Evolutionary conservation across 225 moss, liverwort and hornwort genomes (phyloP).

Genomic region (Bryum argenteum): DNA sequence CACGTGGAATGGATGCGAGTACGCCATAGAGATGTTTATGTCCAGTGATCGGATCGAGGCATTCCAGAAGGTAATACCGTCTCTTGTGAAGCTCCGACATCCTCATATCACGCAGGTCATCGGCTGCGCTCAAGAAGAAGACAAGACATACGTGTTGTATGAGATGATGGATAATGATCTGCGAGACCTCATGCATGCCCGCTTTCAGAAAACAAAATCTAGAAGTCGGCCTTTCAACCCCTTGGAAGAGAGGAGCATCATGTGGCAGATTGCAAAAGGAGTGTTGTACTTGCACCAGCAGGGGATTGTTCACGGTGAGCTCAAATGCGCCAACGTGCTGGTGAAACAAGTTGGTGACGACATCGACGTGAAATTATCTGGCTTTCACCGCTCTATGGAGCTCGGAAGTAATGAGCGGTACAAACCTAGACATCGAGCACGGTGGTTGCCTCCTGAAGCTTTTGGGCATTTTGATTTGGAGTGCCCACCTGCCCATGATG

Average conservation of each 20-base stretch:
- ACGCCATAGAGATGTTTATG: constrained; percentile 41
- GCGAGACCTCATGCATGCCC: constrained; percentile 23
- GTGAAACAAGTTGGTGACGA: constrained; percentile 23
- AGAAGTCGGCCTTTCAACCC: constrained; percentile 27
- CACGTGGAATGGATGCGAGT: constrained; percentile 38
- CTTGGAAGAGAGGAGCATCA: constrained; percentile 21
- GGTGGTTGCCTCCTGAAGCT: neutral
- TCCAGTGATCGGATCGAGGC: constrained; percentile 19
- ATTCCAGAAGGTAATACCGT: constrained; percentile 34
- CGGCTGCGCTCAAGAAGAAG: constrained; percentile 23
- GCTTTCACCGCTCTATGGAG: constrained; percentile 40
- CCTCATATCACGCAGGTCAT: constrained; percentile 50
- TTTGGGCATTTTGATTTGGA: constrained; percentile 1
- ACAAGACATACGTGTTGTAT: constrained; percentile 25
- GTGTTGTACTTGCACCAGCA: too few relatives aligned
- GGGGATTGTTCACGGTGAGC: constrained; percentile 32
- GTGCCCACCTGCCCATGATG: constrained; percentile 7
- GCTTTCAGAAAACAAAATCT: too few relatives aligned
- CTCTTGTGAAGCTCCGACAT: constrained; percentile 42
- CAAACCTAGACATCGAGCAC: too few relatives aligned
- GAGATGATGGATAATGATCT: constrained; percentile 49
- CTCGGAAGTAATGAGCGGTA: too few relatives aligned
- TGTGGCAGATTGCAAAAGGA: constrained; percentile 50
- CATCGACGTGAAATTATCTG: constrained; percentile 42
- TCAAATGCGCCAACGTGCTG: constrained; percentile 40